Conservation (phyloP, 345 rosid genomes). For the Eucalyptus tenuipes region DNA sequence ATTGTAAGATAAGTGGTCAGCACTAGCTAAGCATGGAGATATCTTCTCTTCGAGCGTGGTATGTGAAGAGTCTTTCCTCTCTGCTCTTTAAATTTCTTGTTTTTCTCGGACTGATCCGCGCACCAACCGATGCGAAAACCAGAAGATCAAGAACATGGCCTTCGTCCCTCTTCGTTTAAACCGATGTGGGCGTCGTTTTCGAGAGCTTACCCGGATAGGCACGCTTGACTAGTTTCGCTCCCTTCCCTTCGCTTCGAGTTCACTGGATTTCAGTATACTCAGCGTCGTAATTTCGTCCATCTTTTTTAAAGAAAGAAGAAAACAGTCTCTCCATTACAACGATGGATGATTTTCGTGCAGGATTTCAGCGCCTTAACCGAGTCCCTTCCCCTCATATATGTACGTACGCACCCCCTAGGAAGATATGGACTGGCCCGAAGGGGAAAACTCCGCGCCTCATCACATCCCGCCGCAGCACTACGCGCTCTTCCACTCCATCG, state of each 20-base stretch:
- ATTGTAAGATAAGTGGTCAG: neutral
- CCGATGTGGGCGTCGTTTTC: neutral
- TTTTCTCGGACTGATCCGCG: neutral
- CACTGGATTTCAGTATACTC: neutral
- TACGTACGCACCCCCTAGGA: neutral
- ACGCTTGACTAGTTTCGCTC: neutral
- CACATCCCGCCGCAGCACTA: conserved; percentile 9
- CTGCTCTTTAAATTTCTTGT: neutral
- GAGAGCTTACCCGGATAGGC: neutral
- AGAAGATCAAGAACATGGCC: neutral
- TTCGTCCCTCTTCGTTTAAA: neutral
- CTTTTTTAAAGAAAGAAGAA: neutral
- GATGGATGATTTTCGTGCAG: neutral
- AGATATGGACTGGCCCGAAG: neutral
- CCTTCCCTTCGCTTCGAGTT: neutral
- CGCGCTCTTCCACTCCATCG: conserved; percentile 31
- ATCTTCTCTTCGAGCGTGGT: neutral
- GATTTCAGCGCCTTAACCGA: neutral
- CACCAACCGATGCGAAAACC: neutral
- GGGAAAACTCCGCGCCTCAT: neutral
- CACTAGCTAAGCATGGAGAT: neutral
- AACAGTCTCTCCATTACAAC: neutral
- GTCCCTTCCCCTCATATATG: neutral
- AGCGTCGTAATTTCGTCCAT: neutral
- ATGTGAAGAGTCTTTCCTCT: neutral